Conservation (phyloP, 1,139 yeast genomes). For the Suhomyces anneliseae region DNA sequence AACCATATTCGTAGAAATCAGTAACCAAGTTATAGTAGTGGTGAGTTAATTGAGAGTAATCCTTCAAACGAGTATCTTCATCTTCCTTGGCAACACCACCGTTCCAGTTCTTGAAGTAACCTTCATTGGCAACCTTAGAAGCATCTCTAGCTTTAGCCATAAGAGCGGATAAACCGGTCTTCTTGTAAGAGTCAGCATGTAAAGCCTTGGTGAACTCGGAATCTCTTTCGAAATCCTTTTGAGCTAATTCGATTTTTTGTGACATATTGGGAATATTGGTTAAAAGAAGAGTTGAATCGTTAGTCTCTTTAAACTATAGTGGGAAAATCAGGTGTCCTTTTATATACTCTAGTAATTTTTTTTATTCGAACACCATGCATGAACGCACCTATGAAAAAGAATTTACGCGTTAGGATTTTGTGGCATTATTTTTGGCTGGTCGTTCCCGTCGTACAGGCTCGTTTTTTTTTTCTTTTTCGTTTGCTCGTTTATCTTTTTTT, state of each 20-base stretch:
- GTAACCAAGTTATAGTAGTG: conserved; percentile 97
- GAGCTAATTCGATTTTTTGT: conserved; percentile 20
- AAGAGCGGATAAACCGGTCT: conserved; percentile 75
- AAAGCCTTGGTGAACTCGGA: conserved; percentile 76
- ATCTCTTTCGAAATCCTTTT: conserved; percentile 49
- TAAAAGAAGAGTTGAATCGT: conserved; percentile 9
- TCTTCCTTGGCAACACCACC: conserved; percentile 77
- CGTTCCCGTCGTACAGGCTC: conserved; percentile 12
- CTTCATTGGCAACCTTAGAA: conserved; percentile 78
- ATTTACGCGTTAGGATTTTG: conserved; percentile 6
- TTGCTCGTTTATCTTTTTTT: too few species aligned
- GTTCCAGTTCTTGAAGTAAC: conserved; percentile 97
- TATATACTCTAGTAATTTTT: conserved; percentile 1
- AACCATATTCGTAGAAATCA: conserved; percentile 94
- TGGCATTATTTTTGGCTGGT: conserved; percentile 3
- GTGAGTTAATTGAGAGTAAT: conserved; percentile 87
- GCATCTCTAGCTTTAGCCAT: conserved; percentile 76
- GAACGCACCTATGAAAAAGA: background rate
- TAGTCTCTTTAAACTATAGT: background rate
- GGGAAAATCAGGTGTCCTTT: background rate
- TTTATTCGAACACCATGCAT: background rate
- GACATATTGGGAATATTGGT: conserved; percentile 3
- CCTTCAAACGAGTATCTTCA: conserved; percentile 72
- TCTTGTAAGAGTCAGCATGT: conserved; percentile 74
- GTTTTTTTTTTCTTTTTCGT: background rate